These are phyloP conservation scores for Saksenaea vasiformis DNA, from an alignment of 371 early-diverging fungal genomes.

Conservation along the genomic window DNA sequence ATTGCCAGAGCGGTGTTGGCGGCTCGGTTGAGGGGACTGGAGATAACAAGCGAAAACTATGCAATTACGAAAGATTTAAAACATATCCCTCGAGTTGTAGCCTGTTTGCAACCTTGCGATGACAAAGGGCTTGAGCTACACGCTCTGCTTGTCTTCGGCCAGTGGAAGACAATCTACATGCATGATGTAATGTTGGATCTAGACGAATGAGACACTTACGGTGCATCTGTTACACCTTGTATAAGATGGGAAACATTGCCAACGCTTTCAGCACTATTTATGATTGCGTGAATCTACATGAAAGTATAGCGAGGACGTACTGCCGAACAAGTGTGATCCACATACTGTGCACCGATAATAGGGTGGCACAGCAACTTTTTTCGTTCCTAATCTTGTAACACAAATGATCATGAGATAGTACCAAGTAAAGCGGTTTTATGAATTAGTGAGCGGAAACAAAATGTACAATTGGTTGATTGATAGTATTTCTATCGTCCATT, in stretches of 20 bases:
- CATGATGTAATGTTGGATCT: neutral
- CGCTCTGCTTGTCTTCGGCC: neutral
- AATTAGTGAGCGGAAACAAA: too few species aligned
- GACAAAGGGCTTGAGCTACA: neutral
- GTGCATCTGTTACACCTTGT: conserved; percentile 9
- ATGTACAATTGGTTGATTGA: too few species aligned
- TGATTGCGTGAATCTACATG: neutral
- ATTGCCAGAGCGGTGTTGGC: conserved; percentile 1
- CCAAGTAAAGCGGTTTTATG: too few species aligned
- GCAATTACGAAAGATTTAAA: neutral
- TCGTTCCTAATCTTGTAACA: neutral
- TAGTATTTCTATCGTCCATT: neutral
- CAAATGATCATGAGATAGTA: neutral
- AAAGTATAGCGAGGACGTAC: neutral
- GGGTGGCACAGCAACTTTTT: neutral
- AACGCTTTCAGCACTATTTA: conserved; percentile 7
- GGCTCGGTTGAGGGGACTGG: conserved; percentile 1
- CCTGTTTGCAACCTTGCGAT: neutral
- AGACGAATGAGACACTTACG: neutral
- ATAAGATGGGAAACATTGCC: neutral
- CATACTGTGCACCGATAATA: neutral
- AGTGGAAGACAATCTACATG: neutral
- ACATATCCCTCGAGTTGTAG: neutral
- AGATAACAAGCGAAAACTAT: neutral
- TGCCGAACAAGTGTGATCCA: neutral